A percentile compares a stretch with the other conserved stretches of the same genome.
phyloP scores from a whole-genome alignment of 495 filamentous ascomycete genomes.

The Zalerion maritima region DNA sequence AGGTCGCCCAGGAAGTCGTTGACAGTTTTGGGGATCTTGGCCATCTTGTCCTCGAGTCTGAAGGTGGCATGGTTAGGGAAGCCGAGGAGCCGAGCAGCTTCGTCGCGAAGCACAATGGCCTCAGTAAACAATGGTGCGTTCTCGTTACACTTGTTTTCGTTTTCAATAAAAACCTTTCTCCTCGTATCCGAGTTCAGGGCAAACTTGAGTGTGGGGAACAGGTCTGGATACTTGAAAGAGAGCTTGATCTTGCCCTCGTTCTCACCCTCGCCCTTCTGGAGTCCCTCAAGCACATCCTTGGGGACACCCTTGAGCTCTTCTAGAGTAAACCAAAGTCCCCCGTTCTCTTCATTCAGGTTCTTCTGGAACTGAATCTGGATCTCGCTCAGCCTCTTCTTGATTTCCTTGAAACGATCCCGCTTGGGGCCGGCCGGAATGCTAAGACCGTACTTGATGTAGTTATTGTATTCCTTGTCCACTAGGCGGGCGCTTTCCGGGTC shows the following conservation, averaged over 20 bases:
- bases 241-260: slow-evolving; percentile 44
- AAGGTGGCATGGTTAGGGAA: slow-evolving; percentile 89
- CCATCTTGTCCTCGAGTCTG: slow-evolving; percentile 94
- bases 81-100: slow-evolving; percentile 78
- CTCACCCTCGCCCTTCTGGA: slow-evolving; percentile 60
- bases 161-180: slow-evolving; percentile 39
- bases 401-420: slow-evolving; percentile 47
- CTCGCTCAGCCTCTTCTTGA: slow-evolving; percentile 45
- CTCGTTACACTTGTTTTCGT: slow-evolving; percentile 59
- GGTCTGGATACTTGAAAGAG: slow-evolving; percentile 48
- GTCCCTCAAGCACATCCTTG: slow-evolving; percentile 35
- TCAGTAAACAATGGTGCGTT: slow-evolving; percentile 81
- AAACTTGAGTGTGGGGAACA: slow-evolving; percentile 46
- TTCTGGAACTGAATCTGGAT: slow-evolving; percentile 43
- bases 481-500: slow-evolving; percentile 36
- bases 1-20: slow-evolving; percentile 74
- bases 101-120: slow-evolving; percentile 75
- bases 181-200: slow-evolving; percentile 39
- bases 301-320: slow-evolving; percentile 46
- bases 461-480: slow-evolving; percentile 43
- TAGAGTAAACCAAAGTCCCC: slow-evolving; percentile 42
- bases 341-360: slow-evolving; percentile 47
- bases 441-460: slow-evolving; percentile 41
- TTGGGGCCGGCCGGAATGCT: slow-evolving; percentile 37
- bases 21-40: slow-evolving; percentile 78